Percentiles rank a stretch among this genome's conserved stretches.
phyloP scores from a whole-genome alignment of 2,329 filamentous ascomycete genomes.

The Daldinia eschscholtzii region DNA sequence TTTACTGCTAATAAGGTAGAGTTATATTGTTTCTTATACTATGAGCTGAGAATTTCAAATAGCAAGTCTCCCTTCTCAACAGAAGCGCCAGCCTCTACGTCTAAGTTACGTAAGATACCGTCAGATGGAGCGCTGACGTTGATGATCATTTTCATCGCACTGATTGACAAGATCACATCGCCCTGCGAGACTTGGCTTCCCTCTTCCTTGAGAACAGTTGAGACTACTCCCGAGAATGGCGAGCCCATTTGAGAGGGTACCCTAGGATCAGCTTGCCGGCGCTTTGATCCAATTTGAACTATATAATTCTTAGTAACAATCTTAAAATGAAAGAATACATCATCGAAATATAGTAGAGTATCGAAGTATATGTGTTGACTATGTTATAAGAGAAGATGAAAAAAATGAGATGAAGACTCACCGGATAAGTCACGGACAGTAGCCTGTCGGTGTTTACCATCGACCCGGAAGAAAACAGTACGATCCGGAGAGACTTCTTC shows the following conservation, averaged over 20 bases:
- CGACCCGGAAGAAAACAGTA: slow-evolving; percentile 2
- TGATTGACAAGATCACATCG: slow-evolving; percentile 3
- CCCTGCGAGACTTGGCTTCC: background rate
- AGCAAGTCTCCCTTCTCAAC: background rate
- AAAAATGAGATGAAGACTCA: background rate
- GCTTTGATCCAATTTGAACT: slow-evolving; percentile 7
- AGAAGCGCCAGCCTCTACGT: background rate
- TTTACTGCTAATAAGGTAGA: background rate
- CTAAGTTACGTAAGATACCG: background rate
- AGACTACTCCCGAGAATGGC: background rate
- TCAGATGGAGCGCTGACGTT: slow-evolving; percentile 5
- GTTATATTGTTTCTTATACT: background rate
- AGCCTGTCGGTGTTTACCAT: slow-evolving; percentile 4
- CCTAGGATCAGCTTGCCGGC: background rate
- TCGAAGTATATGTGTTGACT: background rate
- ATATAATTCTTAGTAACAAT: background rate
- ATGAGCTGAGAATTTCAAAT: background rate
- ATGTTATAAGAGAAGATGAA: too few species aligned
- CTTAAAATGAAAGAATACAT: background rate
- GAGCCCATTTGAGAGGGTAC: slow-evolving; percentile 2
- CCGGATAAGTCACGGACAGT: background rate
- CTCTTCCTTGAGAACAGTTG: background rate
- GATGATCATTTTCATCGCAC: slow-evolving; percentile 5
- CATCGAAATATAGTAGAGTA: background rate
- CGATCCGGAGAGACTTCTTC: background rate